Percentiles rank a stretch among this genome's conserved stretches.
These are phyloP conservation scores for Lodderomyces elongisporus DNA, from an alignment of 1,139 yeast genomes.

Conservation along the genomic window DNA sequence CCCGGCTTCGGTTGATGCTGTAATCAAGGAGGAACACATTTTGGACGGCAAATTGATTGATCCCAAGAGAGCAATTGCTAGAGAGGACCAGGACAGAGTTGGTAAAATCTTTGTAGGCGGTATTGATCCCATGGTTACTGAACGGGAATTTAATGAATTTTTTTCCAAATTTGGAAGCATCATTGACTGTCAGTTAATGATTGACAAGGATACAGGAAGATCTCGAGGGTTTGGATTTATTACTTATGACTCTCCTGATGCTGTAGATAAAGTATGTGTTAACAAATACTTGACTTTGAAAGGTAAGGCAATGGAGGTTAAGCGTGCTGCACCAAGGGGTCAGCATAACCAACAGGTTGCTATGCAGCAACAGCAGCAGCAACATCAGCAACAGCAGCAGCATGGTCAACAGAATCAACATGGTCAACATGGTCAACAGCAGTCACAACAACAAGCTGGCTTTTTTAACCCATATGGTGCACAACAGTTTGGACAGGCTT, in stretches of 20 bases:
- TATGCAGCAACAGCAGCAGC: conserved; percentile 37
- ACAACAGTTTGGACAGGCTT: conserved; percentile 13
- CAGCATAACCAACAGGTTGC: conserved; percentile 41
- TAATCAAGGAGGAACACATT: conserved; percentile 81
- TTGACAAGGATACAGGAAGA: conserved; percentile 96
- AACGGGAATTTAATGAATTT: conserved; percentile 81
- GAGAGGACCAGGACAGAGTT: conserved; percentile 96
- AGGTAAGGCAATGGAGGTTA: conserved; percentile 91
- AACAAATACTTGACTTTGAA: conserved; percentile 78
- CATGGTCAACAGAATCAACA: conserved; percentile 20
- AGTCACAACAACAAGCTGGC: conserved; percentile 13
- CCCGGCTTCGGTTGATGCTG: conserved; percentile 80
- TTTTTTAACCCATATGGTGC: conserved; percentile 20
- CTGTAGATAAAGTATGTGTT: conserved; percentile 87
- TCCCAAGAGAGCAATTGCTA: conserved; percentile 96
- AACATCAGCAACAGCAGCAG: conserved; percentile 20
- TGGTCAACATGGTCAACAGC: conserved; percentile 17
- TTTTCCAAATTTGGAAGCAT: conserved; percentile 90
- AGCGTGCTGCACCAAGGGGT: conserved; percentile 94
- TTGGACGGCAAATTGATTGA: conserved; percentile 96
- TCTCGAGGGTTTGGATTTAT: conserved; percentile 98
- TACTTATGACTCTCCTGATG: conserved; percentile 92
- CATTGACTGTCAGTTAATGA: conserved; percentile 95
- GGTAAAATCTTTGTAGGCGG: conserved; percentile 99
- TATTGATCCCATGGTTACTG: conserved; percentile 92